These are phyloP conservation scores for Uncinocarpus reesii DNA, from an alignment of 2,329 filamentous ascomycete genomes.

Conservation along the genomic window DNA sequence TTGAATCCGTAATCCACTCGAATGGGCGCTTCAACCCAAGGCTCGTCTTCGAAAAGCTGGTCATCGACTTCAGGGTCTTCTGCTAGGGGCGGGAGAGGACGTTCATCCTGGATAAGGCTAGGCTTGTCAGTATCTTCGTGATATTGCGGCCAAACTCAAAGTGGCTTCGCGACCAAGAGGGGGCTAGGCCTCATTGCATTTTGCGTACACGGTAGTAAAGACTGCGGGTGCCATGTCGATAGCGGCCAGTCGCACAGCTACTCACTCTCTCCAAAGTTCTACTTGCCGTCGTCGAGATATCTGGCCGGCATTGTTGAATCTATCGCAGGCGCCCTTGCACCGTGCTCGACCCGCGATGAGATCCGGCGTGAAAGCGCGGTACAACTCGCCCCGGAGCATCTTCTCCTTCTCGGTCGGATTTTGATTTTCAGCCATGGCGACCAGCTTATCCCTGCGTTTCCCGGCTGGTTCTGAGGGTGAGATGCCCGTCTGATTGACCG, in stretches of 20 bases:
- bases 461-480: too few relatives aligned
- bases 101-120: slow-evolving; percentile 54
- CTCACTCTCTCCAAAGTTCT: slow-evolving; percentile 63
- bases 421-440: not conserved
- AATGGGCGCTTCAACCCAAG: slow-evolving; percentile 61
- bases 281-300: slow-evolving; percentile 52
- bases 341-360: slow-evolving; percentile 53
- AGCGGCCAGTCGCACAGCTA: slow-evolving; percentile 16
- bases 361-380: slow-evolving; percentile 61
- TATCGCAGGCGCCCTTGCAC: slow-evolving; percentile 50
- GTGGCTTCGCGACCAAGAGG: too few relatives aligned
- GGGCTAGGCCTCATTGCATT: not conserved
- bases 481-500: too few relatives aligned
- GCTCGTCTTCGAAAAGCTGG: slow-evolving; percentile 50
- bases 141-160: not conserved
- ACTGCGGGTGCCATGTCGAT: not conserved
- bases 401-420: slow-evolving; percentile 26
- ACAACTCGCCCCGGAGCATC: slow-evolving; percentile 61
- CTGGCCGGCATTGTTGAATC: slow-evolving; percentile 55
- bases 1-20: slow-evolving; percentile 71
- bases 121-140: not conserved
- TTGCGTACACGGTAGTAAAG: not conserved
- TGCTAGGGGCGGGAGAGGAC: slow-evolving; percentile 51
- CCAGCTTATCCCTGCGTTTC: too few relatives aligned
- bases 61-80: slow-evolving; percentile 55